Evolutionary conservation across 345 rosid genomes (phyloP), one percentile per base, ranked within the genome.

Genomic region (Brassica nigra): DNA sequence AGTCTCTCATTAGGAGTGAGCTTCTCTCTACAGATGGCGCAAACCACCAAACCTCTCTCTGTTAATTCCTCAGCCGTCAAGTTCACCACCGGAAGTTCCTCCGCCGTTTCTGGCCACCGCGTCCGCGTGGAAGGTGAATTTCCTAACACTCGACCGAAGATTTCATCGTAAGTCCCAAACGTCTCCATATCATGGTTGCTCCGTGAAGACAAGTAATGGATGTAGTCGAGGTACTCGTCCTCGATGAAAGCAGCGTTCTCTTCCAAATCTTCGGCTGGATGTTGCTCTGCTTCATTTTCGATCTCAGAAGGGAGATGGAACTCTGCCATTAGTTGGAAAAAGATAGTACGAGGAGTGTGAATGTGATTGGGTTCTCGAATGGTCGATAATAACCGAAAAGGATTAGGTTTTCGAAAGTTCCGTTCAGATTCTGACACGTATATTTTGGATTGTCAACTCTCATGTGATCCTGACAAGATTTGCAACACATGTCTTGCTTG

Each of bases 41-140:
- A 76, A 0, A 76, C 73, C 31, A 68, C 79, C 47, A 76, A 36
- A 58, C 59, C 79, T 42, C 79, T 67, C 73, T 76, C 68, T 73
- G 29, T 8, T 31, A 67, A 9, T 18, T 76, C 74, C 34, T 68
- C 74, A 15, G 68, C 68, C 49, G 74, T 76, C 29, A 76, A 14
- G 7, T 59, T 61, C 49, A 68, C 80, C 62, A 68, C 74, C 74
- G 74, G 74, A 58, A 76, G 34, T 8, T 68, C 74, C 27, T 68
- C 68, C 10, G 3, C 79, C 68, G 44, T 57, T 18, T 57, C 64
- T 0, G 9, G 6, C 33, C 34, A 8, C 42, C 30, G 44, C 1
- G 28, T 37, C 42, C 30, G 44, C 1, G 28, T 37, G 0, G 27
- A 16, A 42, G 80, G 1, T 1, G 64, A 59, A 18, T 68, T 68